Evolutionary conservation across 2,329 filamentous ascomycete genomes (phyloP).

Genomic region (Exophiala sp.): DNA sequence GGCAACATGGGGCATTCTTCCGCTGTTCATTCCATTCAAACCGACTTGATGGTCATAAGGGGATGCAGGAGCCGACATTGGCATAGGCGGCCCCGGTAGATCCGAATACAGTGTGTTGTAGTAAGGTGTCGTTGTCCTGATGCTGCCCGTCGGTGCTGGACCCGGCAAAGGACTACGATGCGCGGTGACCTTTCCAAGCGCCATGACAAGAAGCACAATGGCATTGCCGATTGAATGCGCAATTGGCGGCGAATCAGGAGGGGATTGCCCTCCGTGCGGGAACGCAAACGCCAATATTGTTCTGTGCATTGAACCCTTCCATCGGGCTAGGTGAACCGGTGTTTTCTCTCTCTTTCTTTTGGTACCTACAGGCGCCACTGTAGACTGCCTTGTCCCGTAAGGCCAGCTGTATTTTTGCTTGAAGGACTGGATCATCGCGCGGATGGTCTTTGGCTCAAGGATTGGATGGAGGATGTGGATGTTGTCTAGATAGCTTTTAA

Average conservation of each 20-base stretch:
- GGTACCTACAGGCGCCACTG: conserved; percentile 13
- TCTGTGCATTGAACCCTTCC: conserved; percentile 13
- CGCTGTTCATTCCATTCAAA: conserved; percentile 18
- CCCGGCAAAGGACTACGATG: conserved; percentile 48
- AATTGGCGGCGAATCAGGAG: conserved; percentile 27
- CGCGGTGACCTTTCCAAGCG: conserved; percentile 75
- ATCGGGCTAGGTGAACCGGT: conserved; percentile 21
- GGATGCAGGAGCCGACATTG: conserved; percentile 27
- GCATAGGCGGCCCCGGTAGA: conserved; percentile 26
- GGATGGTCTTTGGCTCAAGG: conserved; percentile 50
- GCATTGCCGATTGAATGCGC: conserved; percentile 68
- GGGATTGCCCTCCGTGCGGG: conserved; percentile 27
- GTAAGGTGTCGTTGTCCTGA: conserved; percentile 32
- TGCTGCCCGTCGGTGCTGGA: conserved; percentile 33
- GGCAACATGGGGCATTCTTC: conserved; percentile 15
- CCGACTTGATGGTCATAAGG: conserved; percentile 19
- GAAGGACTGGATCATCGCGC: conserved; percentile 49
- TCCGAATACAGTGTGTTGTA: conserved; percentile 23
- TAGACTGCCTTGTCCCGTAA: conserved; percentile 12
- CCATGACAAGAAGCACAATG: conserved; percentile 73
- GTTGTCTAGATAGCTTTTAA: conserved; percentile 52
- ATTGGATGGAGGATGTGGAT: conserved; percentile 62
- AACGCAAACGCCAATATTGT: conserved; percentile 1
- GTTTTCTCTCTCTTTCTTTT: conserved; percentile 28
- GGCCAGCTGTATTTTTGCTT: conserved; percentile 43